Evolutionary conservation across 2,329 filamentous ascomycete genomes (phyloP).

Genomic region (Macroventuria anomochaeta): DNA sequence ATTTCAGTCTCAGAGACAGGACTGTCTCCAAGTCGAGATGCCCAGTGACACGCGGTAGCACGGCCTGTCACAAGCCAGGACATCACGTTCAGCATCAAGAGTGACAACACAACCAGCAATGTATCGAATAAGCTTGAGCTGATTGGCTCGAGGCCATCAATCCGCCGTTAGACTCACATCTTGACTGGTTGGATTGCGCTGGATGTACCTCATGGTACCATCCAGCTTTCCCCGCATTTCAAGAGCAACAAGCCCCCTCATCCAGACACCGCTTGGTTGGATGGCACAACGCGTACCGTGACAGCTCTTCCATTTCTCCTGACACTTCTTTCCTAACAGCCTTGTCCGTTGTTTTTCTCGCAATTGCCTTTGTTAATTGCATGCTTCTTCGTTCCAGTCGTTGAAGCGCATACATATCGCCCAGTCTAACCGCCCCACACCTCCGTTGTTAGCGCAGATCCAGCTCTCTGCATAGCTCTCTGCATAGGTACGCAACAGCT

Average conservation of each 20-base stretch:
- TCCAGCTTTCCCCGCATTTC: conserved; percentile 35
- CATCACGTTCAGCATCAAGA: conserved; percentile 5
- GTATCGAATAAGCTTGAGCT: conserved; percentile 11
- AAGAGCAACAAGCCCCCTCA: conserved; percentile 31
- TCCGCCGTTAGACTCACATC: conserved; percentile 9
- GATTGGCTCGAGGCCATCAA: conserved; percentile 27
- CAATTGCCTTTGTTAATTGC: conserved; percentile 1
- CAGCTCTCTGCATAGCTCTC: conserved; percentile 9
- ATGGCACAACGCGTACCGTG: conserved; percentile 18
- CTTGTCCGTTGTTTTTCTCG: conserved; percentile 12
- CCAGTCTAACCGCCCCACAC: conserved; percentile 15
- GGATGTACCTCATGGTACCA: conserved; percentile 11
- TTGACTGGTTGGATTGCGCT: conserved; percentile 20
- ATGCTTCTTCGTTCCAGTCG: neutral
- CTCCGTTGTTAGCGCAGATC: conserved; percentile 14
- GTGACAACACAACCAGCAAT: conserved; percentile 1
- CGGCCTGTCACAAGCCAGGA: conserved; percentile 12
- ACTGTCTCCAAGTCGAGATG: conserved; percentile 1
- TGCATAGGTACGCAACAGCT: conserved; percentile 22
- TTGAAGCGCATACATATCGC: conserved; percentile 2
- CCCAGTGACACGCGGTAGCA: conserved; percentile 17
- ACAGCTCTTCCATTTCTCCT: conserved; percentile 13
- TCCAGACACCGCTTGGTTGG: conserved; percentile 28
- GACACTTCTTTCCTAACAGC: conserved; percentile 22
- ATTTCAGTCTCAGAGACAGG: neutral